A percentile compares a stretch with the other conserved stretches of the same genome.
Evolutionary conservation across 139 green algal genomes (phyloP).

Genomic region (Coccomyxa sp.): DNA sequence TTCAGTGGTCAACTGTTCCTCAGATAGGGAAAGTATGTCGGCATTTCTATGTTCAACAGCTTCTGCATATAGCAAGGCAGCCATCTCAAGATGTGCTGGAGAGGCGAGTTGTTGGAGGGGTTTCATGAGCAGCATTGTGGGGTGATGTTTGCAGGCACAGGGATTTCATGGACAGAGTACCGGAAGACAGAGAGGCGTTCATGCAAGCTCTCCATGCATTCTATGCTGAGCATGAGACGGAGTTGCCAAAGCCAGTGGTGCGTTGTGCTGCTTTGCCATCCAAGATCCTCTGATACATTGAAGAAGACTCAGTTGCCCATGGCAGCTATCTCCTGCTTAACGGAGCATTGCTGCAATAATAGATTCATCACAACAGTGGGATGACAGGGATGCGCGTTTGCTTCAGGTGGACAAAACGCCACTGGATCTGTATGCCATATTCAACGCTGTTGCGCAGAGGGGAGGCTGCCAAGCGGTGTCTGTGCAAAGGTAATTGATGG

Average conservation of each 20-base stretch:
- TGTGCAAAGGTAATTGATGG: background rate
- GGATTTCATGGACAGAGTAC: too few species aligned
- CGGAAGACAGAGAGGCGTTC: background rate
- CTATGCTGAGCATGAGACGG: background rate
- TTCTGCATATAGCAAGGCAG: too few species aligned
- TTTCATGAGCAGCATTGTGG: too few species aligned
- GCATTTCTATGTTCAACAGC: too few species aligned
- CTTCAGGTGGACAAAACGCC: conserved; percentile 2
- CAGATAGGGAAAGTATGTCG: too few species aligned
- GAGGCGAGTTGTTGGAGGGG: too few species aligned
- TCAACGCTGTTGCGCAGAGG: background rate
- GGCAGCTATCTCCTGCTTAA: background rate
- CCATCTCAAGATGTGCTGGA: too few species aligned
- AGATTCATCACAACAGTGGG: background rate
- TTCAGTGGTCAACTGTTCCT: too few species aligned
- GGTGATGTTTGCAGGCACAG: too few species aligned
- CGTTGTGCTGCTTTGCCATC: background rate
- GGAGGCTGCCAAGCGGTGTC: conserved; percentile 7
- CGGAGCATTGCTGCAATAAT: background rate
- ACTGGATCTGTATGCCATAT: conserved; percentile 1
- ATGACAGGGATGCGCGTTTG: background rate
- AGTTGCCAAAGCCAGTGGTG: background rate
- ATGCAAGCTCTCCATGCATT: background rate
- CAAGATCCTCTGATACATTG: background rate
- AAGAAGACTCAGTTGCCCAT: background rate